These are phyloP conservation scores for Talaromyces sp. DNA, from an alignment of 2,329 filamentous ascomycete genomes.

Conservation along the genomic window DNA sequence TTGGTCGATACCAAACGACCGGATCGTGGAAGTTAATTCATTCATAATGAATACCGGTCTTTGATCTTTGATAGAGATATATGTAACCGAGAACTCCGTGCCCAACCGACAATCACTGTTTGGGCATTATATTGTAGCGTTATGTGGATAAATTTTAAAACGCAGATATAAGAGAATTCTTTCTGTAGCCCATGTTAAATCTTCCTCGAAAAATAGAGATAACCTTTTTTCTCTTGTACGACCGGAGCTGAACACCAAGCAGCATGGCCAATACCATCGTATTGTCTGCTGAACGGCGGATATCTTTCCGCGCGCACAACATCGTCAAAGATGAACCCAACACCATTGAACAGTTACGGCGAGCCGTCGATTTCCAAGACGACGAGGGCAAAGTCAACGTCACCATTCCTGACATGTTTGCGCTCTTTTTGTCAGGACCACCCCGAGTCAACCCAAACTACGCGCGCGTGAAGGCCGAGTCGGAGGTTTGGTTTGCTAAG, in stretches of 20 bases:
- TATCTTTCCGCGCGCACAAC: not conserved
- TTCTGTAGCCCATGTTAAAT: not conserved
- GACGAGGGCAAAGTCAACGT: slow-evolving; percentile 6
- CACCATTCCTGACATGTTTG: slow-evolving; percentile 24
- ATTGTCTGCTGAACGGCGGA: not conserved
- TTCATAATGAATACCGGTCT: not conserved
- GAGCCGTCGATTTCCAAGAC: not conserved
- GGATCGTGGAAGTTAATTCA: not conserved
- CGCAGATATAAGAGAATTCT: not conserved
- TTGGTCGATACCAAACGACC: no score
- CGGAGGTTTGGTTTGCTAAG: slow-evolving; percentile 21
- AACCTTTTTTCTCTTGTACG: not conserved
- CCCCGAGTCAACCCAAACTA: slow-evolving; percentile 21
- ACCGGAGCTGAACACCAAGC: not conserved
- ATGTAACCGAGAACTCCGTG: not conserved
- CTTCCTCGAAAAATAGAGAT: not conserved
- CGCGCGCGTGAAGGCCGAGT: slow-evolving; percentile 17
- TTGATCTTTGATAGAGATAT: not conserved
- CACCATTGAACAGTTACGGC: not conserved
- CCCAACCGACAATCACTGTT: no score
- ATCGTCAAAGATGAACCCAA: not conserved
- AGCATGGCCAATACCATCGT: not conserved
- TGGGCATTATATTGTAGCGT: not conserved
- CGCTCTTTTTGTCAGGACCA: slow-evolving; percentile 23
- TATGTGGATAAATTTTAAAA: not conserved